These are phyloP conservation scores for Myxozyma mucilagina DNA, from an alignment of 805 yeast species.

Conservation along the genomic window DNA sequence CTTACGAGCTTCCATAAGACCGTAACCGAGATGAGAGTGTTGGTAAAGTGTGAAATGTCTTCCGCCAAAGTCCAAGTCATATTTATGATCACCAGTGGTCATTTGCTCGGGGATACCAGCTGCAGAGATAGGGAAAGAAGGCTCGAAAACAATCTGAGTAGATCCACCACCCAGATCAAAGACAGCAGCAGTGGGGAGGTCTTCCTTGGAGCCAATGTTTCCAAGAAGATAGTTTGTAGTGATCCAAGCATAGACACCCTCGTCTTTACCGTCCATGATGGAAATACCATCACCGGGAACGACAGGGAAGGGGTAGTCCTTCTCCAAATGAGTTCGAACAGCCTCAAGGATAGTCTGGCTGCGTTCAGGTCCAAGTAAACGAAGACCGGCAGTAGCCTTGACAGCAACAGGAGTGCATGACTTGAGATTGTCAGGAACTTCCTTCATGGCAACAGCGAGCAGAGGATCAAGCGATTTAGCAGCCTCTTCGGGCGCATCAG, in stretches of 20 bases:
- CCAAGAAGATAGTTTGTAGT: constrained; percentile 92
- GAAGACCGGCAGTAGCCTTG: constrained; percentile 96
- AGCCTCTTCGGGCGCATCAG: constrained; percentile 77
- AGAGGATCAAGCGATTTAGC: constrained; percentile 87
- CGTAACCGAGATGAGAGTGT: constrained; percentile 93
- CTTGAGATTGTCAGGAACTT: constrained; percentile 72
- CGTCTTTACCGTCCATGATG: constrained; percentile 94
- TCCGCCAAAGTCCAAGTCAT: constrained; percentile 75
- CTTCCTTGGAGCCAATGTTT: constrained; percentile 78
- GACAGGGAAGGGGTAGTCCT: constrained; percentile 87
- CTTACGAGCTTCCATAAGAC: constrained; percentile 90
- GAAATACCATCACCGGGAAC: constrained; percentile 83
- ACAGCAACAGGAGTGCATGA: constrained; percentile 92
- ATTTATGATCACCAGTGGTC: constrained; percentile 87
- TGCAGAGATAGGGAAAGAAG: constrained; percentile 52
- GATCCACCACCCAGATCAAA: constrained; percentile 99
- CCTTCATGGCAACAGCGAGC: constrained; percentile 68
- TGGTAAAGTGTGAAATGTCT: constrained; percentile 81
- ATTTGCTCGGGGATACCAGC: constrained; percentile 56
- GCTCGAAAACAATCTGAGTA: constrained; percentile 98
- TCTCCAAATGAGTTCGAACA: constrained; percentile 73
- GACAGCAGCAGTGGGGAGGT: constrained; percentile 89
- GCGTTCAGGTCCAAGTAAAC: constrained; percentile 77
- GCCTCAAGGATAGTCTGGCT: constrained; percentile 69
- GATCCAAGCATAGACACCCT: constrained; percentile 99